Percentiles rank a stretch among this genome's conserved stretches.
These are phyloP conservation scores for Geranium rotundifolium DNA, from an alignment of 345 rosid species.

Conservation along the genomic window DNA sequence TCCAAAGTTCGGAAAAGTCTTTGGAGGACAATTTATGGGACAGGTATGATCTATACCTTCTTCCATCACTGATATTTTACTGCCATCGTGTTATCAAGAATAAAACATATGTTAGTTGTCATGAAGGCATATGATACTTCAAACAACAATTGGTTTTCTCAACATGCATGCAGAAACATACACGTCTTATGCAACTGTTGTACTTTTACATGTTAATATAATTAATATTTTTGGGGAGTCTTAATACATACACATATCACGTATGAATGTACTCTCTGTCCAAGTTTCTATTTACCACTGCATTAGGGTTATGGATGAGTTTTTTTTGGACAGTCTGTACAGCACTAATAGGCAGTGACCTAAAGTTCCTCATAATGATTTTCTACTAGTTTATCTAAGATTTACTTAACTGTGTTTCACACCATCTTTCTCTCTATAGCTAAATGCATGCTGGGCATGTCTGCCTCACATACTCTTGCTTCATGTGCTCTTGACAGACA, in stretches of 20 bases:
- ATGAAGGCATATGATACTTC: neutral
- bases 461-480: neutral
- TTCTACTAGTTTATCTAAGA: neutral
- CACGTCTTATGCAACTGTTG: neutral
- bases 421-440: neutral
- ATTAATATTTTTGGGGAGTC: neutral
- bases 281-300: neutral
- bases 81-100: neutral
- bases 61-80: neutral
- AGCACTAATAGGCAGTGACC: neutral
- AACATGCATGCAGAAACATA: neutral
- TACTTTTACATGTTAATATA: neutral
- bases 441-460: neutral
- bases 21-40: constrained; percentile 91
- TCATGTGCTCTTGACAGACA: neutral
- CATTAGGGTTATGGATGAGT: neutral
- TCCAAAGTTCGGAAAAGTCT: constrained; percentile 81
- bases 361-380: neutral
- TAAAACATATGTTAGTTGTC: neutral
- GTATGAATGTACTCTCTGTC: neutral
- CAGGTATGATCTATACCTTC: constrained; percentile 40
- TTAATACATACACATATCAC: neutral
- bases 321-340: neutral
- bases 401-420: too few relatives aligned
- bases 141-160: neutral